These are phyloP conservation scores for Neopestalotiopsis clavispora DNA, from an alignment of 2,329 filamentous ascomycete species.

Conservation along the genomic window DNA sequence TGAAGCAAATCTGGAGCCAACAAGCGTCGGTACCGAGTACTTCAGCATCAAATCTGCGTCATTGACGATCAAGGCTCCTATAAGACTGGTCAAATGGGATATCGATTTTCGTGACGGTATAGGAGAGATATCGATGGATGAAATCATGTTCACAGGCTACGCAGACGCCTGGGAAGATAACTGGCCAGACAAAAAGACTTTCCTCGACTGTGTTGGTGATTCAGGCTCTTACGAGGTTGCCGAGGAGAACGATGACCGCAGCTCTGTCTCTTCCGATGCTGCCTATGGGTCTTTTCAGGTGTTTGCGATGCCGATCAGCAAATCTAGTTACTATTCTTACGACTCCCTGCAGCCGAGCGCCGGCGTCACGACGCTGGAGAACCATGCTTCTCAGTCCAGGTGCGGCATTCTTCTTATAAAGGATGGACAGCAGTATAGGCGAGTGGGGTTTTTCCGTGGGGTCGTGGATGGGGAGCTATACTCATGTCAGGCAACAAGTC, in stretches of 20 bases:
- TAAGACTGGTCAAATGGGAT: background rate
- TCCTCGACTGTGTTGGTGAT: background rate
- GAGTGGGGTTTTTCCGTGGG: slow-evolving; percentile 3
- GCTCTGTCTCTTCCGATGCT: background rate
- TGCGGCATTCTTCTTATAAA: background rate
- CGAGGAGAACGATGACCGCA: background rate
- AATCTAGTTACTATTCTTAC: background rate
- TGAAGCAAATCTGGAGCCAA: background rate
- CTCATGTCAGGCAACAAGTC: background rate
- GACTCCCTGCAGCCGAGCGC: no score
- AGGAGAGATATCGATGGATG: background rate
- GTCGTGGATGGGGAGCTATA: background rate
- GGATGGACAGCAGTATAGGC: background rate
- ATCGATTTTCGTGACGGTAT: background rate
- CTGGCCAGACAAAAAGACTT: slow-evolving; percentile 1
- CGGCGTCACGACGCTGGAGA: no score
- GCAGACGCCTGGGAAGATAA: background rate
- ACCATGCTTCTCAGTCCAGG: background rate
- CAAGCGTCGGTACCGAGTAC: background rate
- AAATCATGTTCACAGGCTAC: background rate
- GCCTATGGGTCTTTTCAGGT: background rate
- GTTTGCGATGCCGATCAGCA: background rate
- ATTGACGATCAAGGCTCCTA: background rate
- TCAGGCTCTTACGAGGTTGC: background rate
- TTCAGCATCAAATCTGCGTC: background rate